Evolutionary conservation across 768 basidiomycete genomes (phyloP).

Genomic region (Rhodotorula toruloides): DNA sequence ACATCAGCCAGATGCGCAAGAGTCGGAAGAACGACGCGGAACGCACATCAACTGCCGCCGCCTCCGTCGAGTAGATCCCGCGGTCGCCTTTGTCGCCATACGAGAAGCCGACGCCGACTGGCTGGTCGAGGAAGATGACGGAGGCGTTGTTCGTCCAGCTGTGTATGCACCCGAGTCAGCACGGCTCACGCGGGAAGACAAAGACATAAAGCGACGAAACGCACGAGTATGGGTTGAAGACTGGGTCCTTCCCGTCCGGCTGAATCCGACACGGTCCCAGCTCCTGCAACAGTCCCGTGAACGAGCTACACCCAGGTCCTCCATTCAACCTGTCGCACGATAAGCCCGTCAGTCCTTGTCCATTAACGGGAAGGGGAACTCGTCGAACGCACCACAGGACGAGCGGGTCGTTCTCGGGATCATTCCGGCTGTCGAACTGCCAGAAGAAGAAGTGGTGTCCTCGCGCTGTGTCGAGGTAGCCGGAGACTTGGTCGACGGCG

Average conservation of each 20-base stretch:
- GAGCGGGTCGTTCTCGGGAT: constrained; percentile 35
- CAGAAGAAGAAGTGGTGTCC: constrained; percentile 29
- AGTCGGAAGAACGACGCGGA: not conserved
- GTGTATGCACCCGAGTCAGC: not conserved
- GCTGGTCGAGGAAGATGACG: constrained; percentile 34
- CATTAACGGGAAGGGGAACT: too few relatives aligned
- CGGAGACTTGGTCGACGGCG: constrained; percentile 30
- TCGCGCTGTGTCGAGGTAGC: constrained; percentile 38
- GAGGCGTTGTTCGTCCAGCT: constrained; percentile 27
- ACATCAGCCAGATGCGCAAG: too few relatives aligned
- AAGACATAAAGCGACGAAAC: constrained; percentile 1
- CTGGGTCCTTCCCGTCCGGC: constrained; percentile 20
- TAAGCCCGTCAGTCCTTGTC: not conserved
- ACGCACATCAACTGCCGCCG: constrained; percentile 34
- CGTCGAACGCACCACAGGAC: constrained; percentile 27
- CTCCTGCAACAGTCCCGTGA: constrained; percentile 39
- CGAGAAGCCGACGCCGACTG: constrained; percentile 36
- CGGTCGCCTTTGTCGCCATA: constrained; percentile 34
- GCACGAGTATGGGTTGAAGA: constrained; percentile 32
- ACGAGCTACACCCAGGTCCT: constrained; percentile 35
- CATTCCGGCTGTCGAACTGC: constrained; percentile 31
- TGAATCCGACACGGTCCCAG: constrained; percentile 33
- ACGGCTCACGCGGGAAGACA: not conserved
- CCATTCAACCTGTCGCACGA: constrained; percentile 15
- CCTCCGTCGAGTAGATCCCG: constrained; percentile 38